Base-by-base conservation (phyloP, 2,329 filamentous ascomycete species). In the Phoma sp. region DNA sequence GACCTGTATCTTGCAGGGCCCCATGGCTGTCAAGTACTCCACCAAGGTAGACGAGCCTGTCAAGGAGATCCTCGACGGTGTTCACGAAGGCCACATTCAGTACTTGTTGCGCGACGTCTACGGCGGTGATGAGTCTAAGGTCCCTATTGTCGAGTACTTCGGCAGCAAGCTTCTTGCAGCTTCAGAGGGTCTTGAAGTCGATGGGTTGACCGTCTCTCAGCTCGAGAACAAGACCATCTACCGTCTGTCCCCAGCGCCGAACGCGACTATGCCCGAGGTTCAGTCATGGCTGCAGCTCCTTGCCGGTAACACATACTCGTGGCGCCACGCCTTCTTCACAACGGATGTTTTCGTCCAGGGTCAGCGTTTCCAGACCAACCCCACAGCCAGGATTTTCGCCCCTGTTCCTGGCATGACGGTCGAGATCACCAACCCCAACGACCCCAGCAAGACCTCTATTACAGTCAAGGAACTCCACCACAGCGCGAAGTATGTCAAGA, bases 351-450 rank as follows among this genome's bases (percentile, higher is more conserved):
- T 97, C 61, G 90, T 97, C 4, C 95, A 99, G 76, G 95, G 93
- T 13, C 89, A 96, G 75, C 92, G 96, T 71, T 98, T 96, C 80
- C 91, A 98, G 80, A 96, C 91, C 53, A 99, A 99, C 78, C 96
- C 95, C 0, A 89, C 97, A 79, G 89, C 88, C 73, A 88, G 93
- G 52, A 92, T 99, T 55, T 93, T 98, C 62, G 88, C 90, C 9
- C 95, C 95, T 11, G 85, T 87, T 11, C 87, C 88, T 30, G 95
- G 95, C 41, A 86, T 98, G 75, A 89, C 92, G 55, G 91, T 99
- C 30, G 95, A 99, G 78, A 90, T 99, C 58, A 75, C 83, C 22
- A 79, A 93, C 70, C 92, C 93, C 22, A 88, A 93, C 55, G 87
- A 96, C 37, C 88, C 93, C 4, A 78, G 84, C 55, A 93, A 90